Evolutionary conservation across 495 filamentous ascomycete genomes (phyloP).

Genomic region (Penicillium atrosanguineum): DNA sequence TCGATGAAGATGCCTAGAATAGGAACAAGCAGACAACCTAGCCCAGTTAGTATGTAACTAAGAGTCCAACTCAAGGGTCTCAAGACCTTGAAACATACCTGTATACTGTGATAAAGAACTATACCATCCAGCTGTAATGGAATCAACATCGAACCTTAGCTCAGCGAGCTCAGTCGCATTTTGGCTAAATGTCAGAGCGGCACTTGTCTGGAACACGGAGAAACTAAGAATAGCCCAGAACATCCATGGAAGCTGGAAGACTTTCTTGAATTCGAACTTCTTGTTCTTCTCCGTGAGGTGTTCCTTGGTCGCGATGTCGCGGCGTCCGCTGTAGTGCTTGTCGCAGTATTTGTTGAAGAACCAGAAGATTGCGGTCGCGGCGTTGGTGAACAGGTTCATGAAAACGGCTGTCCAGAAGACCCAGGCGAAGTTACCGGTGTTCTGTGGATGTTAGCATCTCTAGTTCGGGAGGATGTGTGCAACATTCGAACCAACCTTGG

Average conservation of each 20-base stretch:
- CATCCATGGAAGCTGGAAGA: slow-evolving; percentile 44
- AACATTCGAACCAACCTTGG: slow-evolving; percentile 16
- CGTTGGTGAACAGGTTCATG: slow-evolving; percentile 49
- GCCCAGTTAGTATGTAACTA: not conserved
- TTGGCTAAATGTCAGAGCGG: slow-evolving; percentile 37
- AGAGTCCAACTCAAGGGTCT: no score
- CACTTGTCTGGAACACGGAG: slow-evolving; percentile 44
- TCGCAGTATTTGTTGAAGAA: slow-evolving; percentile 40
- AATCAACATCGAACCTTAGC: slow-evolving; percentile 37
- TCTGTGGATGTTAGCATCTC: slow-evolving; percentile 15
- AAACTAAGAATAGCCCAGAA: slow-evolving; percentile 43
- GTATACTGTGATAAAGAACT: slow-evolving; percentile 42
- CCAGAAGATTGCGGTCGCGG: slow-evolving; percentile 37
- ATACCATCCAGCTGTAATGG: slow-evolving; percentile 46
- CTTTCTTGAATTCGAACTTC: slow-evolving; percentile 41
- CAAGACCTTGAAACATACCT: slow-evolving; percentile 19
- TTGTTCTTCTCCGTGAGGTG: slow-evolving; percentile 44
- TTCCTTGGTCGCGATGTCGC: slow-evolving; percentile 40
- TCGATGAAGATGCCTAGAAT: slow-evolving; percentile 44
- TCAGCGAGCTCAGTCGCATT: slow-evolving; percentile 47
- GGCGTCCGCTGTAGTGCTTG: slow-evolving; percentile 25
- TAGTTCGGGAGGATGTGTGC: not conserved
- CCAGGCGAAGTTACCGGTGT: slow-evolving; percentile 47
- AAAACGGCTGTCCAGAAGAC: slow-evolving; percentile 46
- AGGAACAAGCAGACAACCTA: slow-evolving; percentile 43